These are phyloP conservation scores for Amanita muscaria DNA, from an alignment of 768 basidiomycete genomes.

Conservation along the genomic window DNA sequence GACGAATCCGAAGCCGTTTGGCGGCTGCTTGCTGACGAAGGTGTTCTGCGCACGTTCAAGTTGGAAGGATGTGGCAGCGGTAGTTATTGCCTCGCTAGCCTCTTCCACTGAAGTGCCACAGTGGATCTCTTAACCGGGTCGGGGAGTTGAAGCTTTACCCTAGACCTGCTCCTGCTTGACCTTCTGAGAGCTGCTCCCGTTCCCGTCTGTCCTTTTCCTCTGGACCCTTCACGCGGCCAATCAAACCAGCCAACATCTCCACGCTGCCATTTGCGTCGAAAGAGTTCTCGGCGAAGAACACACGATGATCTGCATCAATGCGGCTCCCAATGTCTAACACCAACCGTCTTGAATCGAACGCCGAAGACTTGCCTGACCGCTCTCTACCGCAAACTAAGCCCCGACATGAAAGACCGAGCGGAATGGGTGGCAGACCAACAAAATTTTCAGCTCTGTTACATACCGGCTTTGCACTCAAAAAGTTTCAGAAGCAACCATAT, in stretches of 20 bases:
- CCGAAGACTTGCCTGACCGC: too few species aligned
- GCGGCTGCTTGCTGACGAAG: constrained; percentile 61
- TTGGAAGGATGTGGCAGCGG: constrained; percentile 39
- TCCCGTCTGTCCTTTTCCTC: constrained; percentile 42
- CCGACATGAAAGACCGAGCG: too few species aligned
- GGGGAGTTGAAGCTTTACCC: constrained; percentile 25
- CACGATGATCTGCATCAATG: constrained; percentile 71
- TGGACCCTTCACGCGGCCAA: constrained; percentile 48
- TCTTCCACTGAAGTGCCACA: constrained; percentile 62
- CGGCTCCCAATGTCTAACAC: background rate
- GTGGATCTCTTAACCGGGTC: constrained; percentile 31
- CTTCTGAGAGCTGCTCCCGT: constrained; percentile 25
- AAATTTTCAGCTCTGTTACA: too few species aligned
- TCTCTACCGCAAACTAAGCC: too few species aligned
- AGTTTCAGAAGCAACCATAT: too few species aligned
- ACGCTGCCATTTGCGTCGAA: constrained; percentile 54
- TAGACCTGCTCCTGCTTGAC: constrained; percentile 52
- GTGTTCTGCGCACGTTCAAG: constrained; percentile 47
- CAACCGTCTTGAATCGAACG: too few species aligned
- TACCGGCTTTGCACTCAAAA: too few species aligned
- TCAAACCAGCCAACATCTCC: constrained; percentile 49
- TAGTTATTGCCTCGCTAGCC: constrained; percentile 58
- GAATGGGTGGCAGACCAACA: too few species aligned
- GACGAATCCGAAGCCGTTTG: constrained; percentile 39
- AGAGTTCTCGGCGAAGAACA: constrained; percentile 55